These are phyloP conservation scores for Kuraishia borneana DNA, from an alignment of 805 yeast species.

Conservation along the genomic window DNA sequence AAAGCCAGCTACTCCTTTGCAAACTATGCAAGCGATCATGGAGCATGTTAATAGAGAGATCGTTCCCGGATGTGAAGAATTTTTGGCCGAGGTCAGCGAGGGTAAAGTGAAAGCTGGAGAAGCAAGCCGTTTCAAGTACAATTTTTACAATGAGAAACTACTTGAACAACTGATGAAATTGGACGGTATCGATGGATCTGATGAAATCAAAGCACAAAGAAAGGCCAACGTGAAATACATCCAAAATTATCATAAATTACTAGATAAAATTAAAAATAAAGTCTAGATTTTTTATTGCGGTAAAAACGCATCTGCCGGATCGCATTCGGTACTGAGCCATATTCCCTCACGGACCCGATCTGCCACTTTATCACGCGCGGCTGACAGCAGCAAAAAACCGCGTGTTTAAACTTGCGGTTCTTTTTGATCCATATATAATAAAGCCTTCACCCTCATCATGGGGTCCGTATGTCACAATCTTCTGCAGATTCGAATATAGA, in stretches of 20 bases:
- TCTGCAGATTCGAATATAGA: not conserved
- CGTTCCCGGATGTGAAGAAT: slow-evolving; percentile 2
- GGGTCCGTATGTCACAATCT: not conserved
- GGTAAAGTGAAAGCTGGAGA: slow-evolving; percentile 2
- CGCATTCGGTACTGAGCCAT: not conserved
- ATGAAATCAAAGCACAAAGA: slow-evolving; percentile 41
- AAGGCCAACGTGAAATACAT: slow-evolving; percentile 48
- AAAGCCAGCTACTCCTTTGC: slow-evolving; percentile 6
- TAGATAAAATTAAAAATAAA: slow-evolving; percentile 25
- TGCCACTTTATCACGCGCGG: too few species aligned
- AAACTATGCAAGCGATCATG: slow-evolving; percentile 7
- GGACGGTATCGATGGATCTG: slow-evolving; percentile 51
- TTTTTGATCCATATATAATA: not conserved
- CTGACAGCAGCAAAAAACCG: too few species aligned
- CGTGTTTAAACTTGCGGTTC: too few species aligned
- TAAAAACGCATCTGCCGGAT: not conserved
- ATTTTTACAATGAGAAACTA: slow-evolving; percentile 55
- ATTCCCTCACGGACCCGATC: too few species aligned
- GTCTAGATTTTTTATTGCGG: not conserved
- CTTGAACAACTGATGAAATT: slow-evolving; percentile 55
- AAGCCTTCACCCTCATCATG: not conserved
- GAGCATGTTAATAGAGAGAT: slow-evolving; percentile 6
- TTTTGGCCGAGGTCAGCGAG: not conserved
- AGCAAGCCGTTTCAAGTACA: slow-evolving; percentile 29
- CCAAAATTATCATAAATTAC: slow-evolving; percentile 44